Conservation (phyloP, 225 moss, liverwort and hornwort species). For the Lunularia cruciata region DNA sequence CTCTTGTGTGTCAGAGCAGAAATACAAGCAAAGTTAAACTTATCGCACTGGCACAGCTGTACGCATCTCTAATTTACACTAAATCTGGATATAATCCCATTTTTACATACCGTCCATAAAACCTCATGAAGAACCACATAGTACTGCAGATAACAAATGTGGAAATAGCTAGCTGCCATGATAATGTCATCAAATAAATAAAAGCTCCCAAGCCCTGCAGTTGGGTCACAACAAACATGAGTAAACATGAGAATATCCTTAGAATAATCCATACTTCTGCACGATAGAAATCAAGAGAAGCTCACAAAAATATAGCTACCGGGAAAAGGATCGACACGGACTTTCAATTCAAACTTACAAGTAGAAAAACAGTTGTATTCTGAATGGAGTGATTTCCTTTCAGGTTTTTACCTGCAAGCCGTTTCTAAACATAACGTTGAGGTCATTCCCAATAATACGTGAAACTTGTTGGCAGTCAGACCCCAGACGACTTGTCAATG, state of each 20-base stretch:
- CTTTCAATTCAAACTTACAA: background rate
- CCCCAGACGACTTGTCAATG: slow-evolving; percentile 87
- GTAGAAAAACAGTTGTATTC: background rate
- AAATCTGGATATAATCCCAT: too few relatives aligned
- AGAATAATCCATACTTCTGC: too few relatives aligned
- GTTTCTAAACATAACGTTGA: slow-evolving; percentile 97
- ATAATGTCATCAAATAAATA: slow-evolving; percentile 76
- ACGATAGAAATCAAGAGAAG: too few relatives aligned
- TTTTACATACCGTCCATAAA: slow-evolving; percentile 85
- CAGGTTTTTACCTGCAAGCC: slow-evolving; percentile 64
- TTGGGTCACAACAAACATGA: background rate
- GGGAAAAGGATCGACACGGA: too few relatives aligned
- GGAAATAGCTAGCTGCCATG: slow-evolving; percentile 89
- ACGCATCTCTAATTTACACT: too few relatives aligned
- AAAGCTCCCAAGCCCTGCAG: slow-evolving; percentile 84
- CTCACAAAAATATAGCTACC: too few relatives aligned
- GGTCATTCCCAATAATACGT: slow-evolving; percentile 92
- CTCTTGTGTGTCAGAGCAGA: too few relatives aligned
- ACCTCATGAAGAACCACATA: slow-evolving; percentile 80
- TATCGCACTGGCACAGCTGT: too few relatives aligned
- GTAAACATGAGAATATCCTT: too few relatives aligned
- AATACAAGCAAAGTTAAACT: too few relatives aligned
- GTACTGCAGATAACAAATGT: slow-evolving; percentile 76
- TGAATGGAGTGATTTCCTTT: background rate
- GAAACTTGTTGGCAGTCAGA: slow-evolving; percentile 99